Conservation (phyloP, 371 early-diverging fungal genomes). For the Massospora cicadina region DNA sequence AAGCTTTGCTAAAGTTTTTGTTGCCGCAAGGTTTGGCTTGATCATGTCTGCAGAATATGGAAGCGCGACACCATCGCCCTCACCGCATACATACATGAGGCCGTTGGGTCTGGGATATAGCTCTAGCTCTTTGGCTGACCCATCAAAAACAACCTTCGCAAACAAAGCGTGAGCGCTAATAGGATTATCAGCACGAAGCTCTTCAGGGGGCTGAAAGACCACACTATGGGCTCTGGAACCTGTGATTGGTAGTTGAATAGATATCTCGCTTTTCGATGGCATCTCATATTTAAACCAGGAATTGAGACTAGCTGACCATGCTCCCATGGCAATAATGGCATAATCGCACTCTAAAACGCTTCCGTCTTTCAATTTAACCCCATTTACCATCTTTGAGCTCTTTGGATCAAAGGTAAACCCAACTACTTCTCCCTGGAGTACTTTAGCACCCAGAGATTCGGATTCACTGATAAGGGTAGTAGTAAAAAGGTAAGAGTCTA, state of each 20-base stretch:
- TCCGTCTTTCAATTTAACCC: conserved; percentile 19
- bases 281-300: conserved; percentile 13
- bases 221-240: conserved; percentile 27
- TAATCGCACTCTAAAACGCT: conserved; percentile 16
- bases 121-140: conserved; percentile 24
- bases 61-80: conserved; percentile 26
- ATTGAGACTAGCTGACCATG: conserved; percentile 23
- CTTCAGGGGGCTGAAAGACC: conserved; percentile 16
- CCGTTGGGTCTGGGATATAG: conserved; percentile 39
- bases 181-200: neutral
- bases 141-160: conserved; percentile 17
- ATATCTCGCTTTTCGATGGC: conserved; percentile 12
- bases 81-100: conserved; percentile 48
- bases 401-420: conserved; percentile 13
- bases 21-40: conserved; percentile 17
- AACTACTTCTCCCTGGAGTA: conserved; percentile 9
- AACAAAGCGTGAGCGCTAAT: conserved; percentile 27
- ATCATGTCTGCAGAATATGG: conserved; percentile 25
- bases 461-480: conserved; percentile 25
- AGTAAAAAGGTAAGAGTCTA: conserved; percentile 35
- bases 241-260: conserved; percentile 17
- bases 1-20: conserved; percentile 14
- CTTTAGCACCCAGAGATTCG: conserved; percentile 18
- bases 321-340: conserved; percentile 29
- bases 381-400: conserved; percentile 11